Evolutionary conservation across 306 rosid species (phyloP).

Genomic region (Trifolium repens): DNA sequence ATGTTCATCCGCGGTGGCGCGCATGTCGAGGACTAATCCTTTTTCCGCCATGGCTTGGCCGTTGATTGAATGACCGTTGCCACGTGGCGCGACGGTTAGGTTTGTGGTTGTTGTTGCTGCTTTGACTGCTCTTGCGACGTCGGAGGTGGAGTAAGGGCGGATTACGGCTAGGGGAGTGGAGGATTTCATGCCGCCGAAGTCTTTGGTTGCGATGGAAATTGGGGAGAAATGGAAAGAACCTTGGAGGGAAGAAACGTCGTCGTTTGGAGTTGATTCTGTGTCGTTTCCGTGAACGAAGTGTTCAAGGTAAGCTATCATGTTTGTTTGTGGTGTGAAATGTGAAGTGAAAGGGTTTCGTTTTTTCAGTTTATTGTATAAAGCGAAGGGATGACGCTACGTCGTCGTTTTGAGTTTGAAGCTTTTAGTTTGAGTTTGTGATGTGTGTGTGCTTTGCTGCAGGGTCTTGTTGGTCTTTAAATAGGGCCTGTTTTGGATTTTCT

Average conservation of each 20-base stretch:
- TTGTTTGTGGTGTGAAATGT: slow-evolving; percentile 13
- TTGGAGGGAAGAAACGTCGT: slow-evolving; percentile 54
- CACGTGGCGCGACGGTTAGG: slow-evolving; percentile 88
- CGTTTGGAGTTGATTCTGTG: slow-evolving; percentile 57
- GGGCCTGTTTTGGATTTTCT: slow-evolving; percentile 47
- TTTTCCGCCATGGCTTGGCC: slow-evolving; percentile 94
- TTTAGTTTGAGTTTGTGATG: background rate
- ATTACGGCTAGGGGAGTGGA: slow-evolving; percentile 60
- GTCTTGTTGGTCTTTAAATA: slow-evolving; percentile 44
- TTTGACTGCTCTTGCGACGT: slow-evolving; percentile 55
- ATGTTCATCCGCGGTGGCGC: slow-evolving; percentile 53
- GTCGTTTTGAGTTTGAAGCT: slow-evolving; percentile 14
- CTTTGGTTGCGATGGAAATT: slow-evolving; percentile 54
- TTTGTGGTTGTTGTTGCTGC: slow-evolving; percentile 51
- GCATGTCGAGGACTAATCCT: slow-evolving; percentile 89
- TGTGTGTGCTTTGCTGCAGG: slow-evolving; percentile 35
- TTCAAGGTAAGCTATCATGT: slow-evolving; percentile 86
- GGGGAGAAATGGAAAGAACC: slow-evolving; percentile 47
- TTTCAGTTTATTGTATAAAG: background rate
- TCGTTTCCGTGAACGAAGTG: slow-evolving; percentile 71
- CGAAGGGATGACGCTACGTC: background rate
- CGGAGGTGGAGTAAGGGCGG: slow-evolving; percentile 51
- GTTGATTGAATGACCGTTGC: slow-evolving; percentile 97
- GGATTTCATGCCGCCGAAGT: slow-evolving; percentile 83
- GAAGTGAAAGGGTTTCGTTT: background rate